phyloP scores from a whole-genome alignment of 2,329 filamentous ascomycete species.

The Monosporascus sp. region DNA sequence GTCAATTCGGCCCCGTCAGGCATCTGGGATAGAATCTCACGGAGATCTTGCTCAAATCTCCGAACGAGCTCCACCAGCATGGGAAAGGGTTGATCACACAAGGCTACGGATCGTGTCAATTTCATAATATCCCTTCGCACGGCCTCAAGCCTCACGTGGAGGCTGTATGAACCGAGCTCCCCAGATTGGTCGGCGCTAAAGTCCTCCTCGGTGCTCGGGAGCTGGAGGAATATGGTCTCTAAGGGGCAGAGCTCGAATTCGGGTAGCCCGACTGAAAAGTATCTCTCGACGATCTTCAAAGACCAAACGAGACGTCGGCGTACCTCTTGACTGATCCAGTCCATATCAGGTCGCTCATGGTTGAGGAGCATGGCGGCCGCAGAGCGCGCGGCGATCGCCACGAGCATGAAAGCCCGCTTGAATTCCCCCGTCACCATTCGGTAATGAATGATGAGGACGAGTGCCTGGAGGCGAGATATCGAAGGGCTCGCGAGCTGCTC shows the following conservation, averaged over 20 bases:
- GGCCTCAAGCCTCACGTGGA: conserved; percentile 11
- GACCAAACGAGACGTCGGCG: conserved; percentile 39
- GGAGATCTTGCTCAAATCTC: conserved; percentile 6
- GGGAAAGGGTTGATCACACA: conserved; percentile 15
- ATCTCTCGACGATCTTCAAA: conserved; percentile 36
- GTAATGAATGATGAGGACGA: conserved; percentile 40
- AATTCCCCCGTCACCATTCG: conserved; percentile 38
- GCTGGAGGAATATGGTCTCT: conserved; percentile 34
- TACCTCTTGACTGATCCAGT: conserved; percentile 36
- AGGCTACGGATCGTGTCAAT: conserved; percentile 12
- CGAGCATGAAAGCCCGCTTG: conserved; percentile 39
- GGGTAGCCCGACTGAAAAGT: conserved; percentile 36
- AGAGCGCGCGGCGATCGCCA: conserved; percentile 36
- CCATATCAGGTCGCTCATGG: conserved; percentile 34
- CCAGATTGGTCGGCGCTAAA: conserved; percentile 19
- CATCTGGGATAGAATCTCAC: conserved; percentile 12
- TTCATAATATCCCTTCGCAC: conserved; percentile 17
- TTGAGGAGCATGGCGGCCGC: conserved; percentile 38
- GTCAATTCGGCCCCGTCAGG: conserved; percentile 9
- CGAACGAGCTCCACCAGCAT: conserved; percentile 11
- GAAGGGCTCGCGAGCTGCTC: conserved; percentile 15
- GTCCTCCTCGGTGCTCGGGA: conserved; percentile 39
- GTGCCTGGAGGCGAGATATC: conserved; percentile 28
- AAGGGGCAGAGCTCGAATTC: conserved; percentile 39
- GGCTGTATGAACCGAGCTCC: conserved; percentile 11